These are phyloP conservation scores for Nevesoporus exiguus DNA, from an alignment of 768 basidiomycete species.

Conservation along the genomic window DNA sequence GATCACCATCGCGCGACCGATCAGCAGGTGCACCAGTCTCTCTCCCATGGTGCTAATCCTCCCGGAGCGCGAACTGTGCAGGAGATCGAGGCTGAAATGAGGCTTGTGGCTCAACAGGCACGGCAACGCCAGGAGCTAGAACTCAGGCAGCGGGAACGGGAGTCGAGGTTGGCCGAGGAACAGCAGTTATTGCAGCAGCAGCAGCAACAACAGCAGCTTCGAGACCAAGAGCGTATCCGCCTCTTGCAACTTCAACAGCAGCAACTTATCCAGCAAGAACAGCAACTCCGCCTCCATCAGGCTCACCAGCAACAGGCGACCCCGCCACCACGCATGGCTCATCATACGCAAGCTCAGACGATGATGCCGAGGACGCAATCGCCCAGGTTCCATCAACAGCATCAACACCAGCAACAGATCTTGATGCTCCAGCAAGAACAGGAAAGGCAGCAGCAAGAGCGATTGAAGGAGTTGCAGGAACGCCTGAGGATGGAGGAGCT, in stretches of 20 bases:
- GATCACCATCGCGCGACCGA: constrained; percentile 34
- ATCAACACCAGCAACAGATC: constrained; percentile 71
- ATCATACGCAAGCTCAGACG: constrained; percentile 23
- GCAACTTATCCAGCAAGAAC: constrained; percentile 32
- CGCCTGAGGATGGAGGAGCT: constrained; percentile 63
- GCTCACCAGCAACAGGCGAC: constrained; percentile 41
- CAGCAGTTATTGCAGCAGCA: constrained; percentile 41
- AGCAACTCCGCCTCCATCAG: constrained; percentile 37
- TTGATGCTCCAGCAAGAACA: constrained; percentile 67
- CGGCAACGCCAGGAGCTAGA: constrained; percentile 39
- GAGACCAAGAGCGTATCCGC: constrained; percentile 38
- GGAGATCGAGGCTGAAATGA: constrained; percentile 85
- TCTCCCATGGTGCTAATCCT: constrained; percentile 34
- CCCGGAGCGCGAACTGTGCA: constrained; percentile 60
- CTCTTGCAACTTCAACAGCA: constrained; percentile 46
- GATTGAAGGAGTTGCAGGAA: constrained; percentile 59
- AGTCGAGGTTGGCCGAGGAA: constrained; percentile 31
- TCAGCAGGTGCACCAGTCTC: constrained; percentile 37
- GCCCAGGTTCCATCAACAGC: constrained; percentile 74
- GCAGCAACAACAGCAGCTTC: constrained; percentile 36
- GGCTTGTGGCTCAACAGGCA: constrained; percentile 51
- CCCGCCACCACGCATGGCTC: constrained; percentile 69
- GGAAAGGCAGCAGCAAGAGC: constrained; percentile 53
- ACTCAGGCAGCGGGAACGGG: constrained; percentile 47
- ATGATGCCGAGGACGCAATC: constrained; percentile 61